Percentiles rank a stretch among this genome's conserved stretches.
These are phyloP conservation scores for Elsinoe perseae DNA, from an alignment of 2,329 filamentous ascomycete genomes.

Conservation along the genomic window DNA sequence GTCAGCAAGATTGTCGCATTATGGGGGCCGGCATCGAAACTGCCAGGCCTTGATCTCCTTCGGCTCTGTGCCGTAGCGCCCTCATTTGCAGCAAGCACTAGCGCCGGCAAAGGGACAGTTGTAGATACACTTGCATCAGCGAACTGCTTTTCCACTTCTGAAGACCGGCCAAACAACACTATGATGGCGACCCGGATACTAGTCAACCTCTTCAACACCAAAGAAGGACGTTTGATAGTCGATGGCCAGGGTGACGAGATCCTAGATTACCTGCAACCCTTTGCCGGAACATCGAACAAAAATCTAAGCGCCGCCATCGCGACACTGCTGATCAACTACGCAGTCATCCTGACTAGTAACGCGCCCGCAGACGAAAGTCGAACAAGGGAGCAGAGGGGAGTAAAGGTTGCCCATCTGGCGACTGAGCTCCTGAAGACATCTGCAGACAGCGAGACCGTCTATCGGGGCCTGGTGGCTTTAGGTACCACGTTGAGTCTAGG, in stretches of 20 bases:
- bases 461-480: conserved; percentile 70
- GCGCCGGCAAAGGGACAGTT: conserved; percentile 50
- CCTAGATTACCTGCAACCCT: conserved; percentile 55
- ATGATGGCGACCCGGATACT: conserved; percentile 82
- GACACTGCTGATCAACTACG: conserved; percentile 76
- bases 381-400: conserved; percentile 27
- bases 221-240: conserved; percentile 56
- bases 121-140: conserved; percentile 52
- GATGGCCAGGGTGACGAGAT: conserved; percentile 53
- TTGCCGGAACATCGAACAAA: conserved; percentile 41
- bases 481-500: conserved; percentile 66
- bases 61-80: conserved; percentile 69
- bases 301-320: conserved; percentile 77
- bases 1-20: conserved; percentile 59
- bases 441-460: conserved; percentile 73
- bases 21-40: conserved; percentile 73
- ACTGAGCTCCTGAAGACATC: conserved; percentile 28
- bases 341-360: conserved; percentile 56
- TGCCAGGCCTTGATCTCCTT: conserved; percentile 79
- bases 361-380: conserved; percentile 25
- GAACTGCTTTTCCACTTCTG: conserved; percentile 49
- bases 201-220: conserved; percentile 73
- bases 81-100: conserved; percentile 53
- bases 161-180: conserved; percentile 62
- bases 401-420: conserved; percentile 28